Base-by-base conservation (phyloP, 257 asterid genomes). In the Solanum habrochaites region DNA sequence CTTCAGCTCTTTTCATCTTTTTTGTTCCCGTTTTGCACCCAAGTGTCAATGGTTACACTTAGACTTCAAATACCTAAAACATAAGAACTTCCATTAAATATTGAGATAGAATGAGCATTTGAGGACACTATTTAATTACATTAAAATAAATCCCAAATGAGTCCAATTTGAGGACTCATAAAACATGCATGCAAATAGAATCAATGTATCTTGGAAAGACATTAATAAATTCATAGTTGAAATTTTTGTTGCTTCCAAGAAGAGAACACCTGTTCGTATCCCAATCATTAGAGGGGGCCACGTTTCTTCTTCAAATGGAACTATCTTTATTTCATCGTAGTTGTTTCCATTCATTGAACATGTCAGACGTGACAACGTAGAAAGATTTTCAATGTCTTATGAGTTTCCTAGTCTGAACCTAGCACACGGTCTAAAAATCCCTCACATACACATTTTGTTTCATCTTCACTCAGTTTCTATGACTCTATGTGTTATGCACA, bases 251-350 rank as follows among this genome's bases (percentile, higher is more conserved):
- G 58, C 45, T 86, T 72, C 35, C 89, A 42, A 82, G 83, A 67
- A 89, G 83, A 39, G 87, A 72, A 72, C 60, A 85, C 94, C 95
- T 90, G 16, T 89, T 84, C 39, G 91, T 86, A 75, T 89, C 89
- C 95, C 94, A 93, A 75, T 89, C 86, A 90, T 91, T 91, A 86
- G 93, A 94, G 16, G 93, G 25, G 5, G 94, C 95, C 95, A 93
- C 6, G 91, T 93, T 80, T 94, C 96, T 9, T 95, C 94, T 56
- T 85, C 21, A 32, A 88, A 88, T n/a, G 98, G 98, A 89, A 71
- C 89, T 58, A 93, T 87, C 86, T 83, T 62, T 83, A 86, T 90
- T 6, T 60, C 27, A 37, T 81, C 75, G 25, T 43, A 64, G 13
- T 11, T 21, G 9, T 81, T 87, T 40, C 72, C 87, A 83, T 71